Base-by-base conservation (phyloP, 495 filamentous ascomycete genomes). In the Xylaria curta region DNA sequence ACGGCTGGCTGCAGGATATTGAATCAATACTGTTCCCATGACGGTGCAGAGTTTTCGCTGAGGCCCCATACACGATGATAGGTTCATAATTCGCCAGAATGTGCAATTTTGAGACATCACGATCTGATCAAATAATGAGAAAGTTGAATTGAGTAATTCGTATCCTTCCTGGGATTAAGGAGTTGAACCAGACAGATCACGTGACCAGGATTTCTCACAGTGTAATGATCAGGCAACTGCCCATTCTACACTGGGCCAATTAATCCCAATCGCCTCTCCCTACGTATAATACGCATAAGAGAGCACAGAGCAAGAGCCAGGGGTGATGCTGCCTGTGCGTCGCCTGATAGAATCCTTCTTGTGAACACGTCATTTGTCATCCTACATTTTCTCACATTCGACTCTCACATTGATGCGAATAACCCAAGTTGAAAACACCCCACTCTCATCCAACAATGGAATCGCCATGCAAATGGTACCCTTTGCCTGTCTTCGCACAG, bases 401-500 rank as follows among this genome's bases (percentile, higher is more conserved):
- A 0, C 28, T 31, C 26, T 46, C 60, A 36, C 4, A 28, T 4
- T 46, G 40, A 53, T 3, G 64, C 13, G 47, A 66, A 40, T 12
- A 46, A 33, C 28, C 3, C 38, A 31, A 36, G 12, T 28, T 54
- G 24, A 31, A 56, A 13, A 28, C 51, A 26, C 9, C 9, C 28
- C 58, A 54, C 21, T 12, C 1, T 24, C 21, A 56, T 42, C 36
- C 26, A 38, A 77, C 69, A 68, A 64, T 71, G 63, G 72, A 66
- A 21, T 63, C 61, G n/a, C 60, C 40, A 49, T 21, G 67, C n/a
- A 76, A 72, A 68, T 79, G 77, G 77, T 61, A 73, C 61, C 76
- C 76, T 21, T 72, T 79, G 42, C 77, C 77, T 12, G 13, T 15
- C 68, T 78, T 79, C 61, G 79, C 62, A 47, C 75, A 76, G 42